Evolutionary conservation across 768 basidiomycete species (phyloP).

Genomic region (Suillus americanus): DNA sequence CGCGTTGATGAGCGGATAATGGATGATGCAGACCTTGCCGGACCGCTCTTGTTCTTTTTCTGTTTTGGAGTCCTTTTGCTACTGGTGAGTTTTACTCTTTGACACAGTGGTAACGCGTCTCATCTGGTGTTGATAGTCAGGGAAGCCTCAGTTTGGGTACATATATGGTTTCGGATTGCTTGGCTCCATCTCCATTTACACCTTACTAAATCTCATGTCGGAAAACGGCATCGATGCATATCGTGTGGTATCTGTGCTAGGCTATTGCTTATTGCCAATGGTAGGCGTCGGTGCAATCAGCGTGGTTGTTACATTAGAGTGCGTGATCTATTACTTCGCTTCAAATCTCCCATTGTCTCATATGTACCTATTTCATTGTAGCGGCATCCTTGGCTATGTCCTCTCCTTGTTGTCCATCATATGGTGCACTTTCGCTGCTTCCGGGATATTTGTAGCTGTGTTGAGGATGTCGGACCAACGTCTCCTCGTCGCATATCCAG

Average conservation of each 20-base stretch:
- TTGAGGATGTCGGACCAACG: conserved; percentile 95
- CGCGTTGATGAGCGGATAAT: conserved; percentile 89
- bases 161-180: conserved; percentile 98
- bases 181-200: conserved; percentile 89
- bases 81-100: conserved; percentile 58
- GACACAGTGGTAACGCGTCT: neutral
- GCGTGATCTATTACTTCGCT: conserved; percentile 34
- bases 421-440: conserved; percentile 98
- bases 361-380: conserved; percentile 27
- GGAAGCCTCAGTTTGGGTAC: conserved; percentile 97
- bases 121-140: conserved; percentile 59
- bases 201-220: conserved; percentile 95
- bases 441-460: conserved; percentile 93
- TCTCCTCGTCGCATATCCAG: conserved; percentile 93
- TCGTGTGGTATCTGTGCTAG: conserved; percentile 90
- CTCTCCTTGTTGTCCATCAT: conserved; percentile 79
- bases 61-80: conserved; percentile 92
- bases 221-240: conserved; percentile 94
- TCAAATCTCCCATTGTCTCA: conserved; percentile 11
- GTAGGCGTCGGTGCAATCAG: conserved; percentile 90
- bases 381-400: conserved; percentile 83
- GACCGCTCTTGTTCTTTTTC: conserved; percentile 92
- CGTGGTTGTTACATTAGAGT: conserved; percentile 88
- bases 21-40: conserved; percentile 98
- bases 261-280: conserved; percentile 96